Percentiles rank a stretch among this genome's conserved stretches.
These are phyloP conservation scores for Populus deltoides DNA, from an alignment of 345 rosid genomes.

Conservation along the genomic window DNA sequence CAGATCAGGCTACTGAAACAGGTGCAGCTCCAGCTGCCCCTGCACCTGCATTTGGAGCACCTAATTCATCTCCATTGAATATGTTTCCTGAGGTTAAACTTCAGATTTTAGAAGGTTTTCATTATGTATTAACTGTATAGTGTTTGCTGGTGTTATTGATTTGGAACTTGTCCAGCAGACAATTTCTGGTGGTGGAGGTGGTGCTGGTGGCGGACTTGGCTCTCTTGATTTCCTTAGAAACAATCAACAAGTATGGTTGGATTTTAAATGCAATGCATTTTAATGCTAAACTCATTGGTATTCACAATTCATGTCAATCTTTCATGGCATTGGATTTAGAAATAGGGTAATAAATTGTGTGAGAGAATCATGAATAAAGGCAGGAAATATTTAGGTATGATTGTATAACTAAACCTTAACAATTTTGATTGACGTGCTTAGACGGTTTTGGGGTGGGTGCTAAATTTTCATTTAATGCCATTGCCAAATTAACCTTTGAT, in stretches of 20 bases:
- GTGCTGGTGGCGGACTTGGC: slow-evolving; percentile 59
- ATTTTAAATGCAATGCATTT: too few species aligned
- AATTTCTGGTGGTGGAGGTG: slow-evolving; percentile 44
- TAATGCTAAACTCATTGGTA: too few species aligned
- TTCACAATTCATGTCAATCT: too few species aligned
- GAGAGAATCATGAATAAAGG: too few species aligned
- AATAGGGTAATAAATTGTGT: too few species aligned
- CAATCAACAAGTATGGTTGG: slow-evolving; percentile 69
- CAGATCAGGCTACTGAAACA: slow-evolving; percentile 52
- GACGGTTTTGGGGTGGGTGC: too few species aligned
- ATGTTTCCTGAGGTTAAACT: slow-evolving; percentile 83
- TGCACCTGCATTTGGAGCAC: slow-evolving; percentile 52
- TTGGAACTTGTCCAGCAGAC: slow-evolving; percentile 50
- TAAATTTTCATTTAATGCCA: too few species aligned
- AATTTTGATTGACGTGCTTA: too few species aligned
- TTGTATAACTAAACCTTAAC: too few species aligned
- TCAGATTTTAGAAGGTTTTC: slow-evolving; percentile 4
- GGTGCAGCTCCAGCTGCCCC: slow-evolving; percentile 51
- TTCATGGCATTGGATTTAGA: too few species aligned
- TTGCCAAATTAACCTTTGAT: too few species aligned
- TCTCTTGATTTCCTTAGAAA: slow-evolving; percentile 87
- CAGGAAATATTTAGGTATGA: too few species aligned
- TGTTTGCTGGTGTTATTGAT: slow-evolving; percentile 15
- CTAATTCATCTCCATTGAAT: slow-evolving; percentile 89
- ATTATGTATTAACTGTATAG: background rate